These are phyloP conservation scores for Esteya vermicola DNA, from an alignment of 2,329 filamentous ascomycete species.

Conservation along the genomic window DNA sequence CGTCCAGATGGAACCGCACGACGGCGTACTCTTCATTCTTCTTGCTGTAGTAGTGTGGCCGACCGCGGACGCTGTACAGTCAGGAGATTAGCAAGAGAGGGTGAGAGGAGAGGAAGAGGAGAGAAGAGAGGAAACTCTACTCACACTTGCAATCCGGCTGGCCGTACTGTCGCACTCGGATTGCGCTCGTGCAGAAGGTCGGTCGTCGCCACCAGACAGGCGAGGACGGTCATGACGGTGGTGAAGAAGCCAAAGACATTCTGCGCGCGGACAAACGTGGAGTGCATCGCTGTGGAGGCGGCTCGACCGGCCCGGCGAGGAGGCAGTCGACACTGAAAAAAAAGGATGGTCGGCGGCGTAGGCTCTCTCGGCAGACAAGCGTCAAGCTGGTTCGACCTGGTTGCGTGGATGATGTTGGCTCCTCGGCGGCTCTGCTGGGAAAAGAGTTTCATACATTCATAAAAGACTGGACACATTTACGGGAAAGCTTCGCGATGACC, in stretches of 20 bases:
- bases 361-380: no score
- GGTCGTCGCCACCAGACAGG: conserved; percentile 64
- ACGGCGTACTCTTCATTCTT: conserved; percentile 95
- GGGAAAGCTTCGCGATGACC: no score
- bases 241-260: conserved; percentile 98
- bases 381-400: no score
- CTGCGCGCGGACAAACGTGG: conserved; percentile 69
- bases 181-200: conserved; percentile 57
- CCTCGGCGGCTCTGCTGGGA: no score
- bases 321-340: no score
- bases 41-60: conserved; percentile 87
- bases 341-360: no score
- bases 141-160: conserved; percentile 78
- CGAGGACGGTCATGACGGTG: conserved; percentile 74
- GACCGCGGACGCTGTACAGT: conserved; percentile 57
- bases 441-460: no score
- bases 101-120: no score
- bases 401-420: no score
- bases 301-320: no score
- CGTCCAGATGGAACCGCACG: conserved; percentile 83
- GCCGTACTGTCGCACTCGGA: conserved; percentile 44
- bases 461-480: no score
- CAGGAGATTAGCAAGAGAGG: neutral
- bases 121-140: conserved; percentile 14
- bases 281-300: conserved; percentile 91